Base-by-base conservation (phyloP, 225 moss, liverwort and hornwort species). In the Anthoceros angustus region DNA sequence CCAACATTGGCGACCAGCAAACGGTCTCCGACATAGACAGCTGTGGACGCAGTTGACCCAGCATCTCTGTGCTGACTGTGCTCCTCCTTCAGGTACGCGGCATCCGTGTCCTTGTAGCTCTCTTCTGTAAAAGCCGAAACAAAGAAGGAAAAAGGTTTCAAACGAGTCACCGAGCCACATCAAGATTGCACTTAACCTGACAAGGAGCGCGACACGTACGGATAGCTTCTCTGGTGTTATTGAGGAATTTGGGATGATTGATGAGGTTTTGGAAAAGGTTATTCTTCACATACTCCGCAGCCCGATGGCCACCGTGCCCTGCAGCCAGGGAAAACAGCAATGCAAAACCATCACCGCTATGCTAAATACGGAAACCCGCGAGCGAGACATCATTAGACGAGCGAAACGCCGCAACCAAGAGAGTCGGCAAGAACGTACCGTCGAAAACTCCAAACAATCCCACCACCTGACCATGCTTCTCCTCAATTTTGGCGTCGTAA, bases 391-490 rank as follows among this genome's bases (percentile, higher is more conserved):
- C 15, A 25, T 0, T 6, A 62, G 16, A 49, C 10, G 14, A 0
- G 20, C 4, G 39, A 24, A 65, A 39, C 32, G 12, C 41, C 7
- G 26, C 12, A 9, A 2, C 43, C 55, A 49, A 25, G 12, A 12
- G 49, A 48, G 11, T n/a, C 25, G 11, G 25, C 32, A 23, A 41
- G 26, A 12, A 3, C 9, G 9, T 68, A 93, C 93, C 93, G 70
- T 94, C 93, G 69, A 94, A 94, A 43, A 94, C 93, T 39, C 93
- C 93, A 74, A 94, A 94, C 66, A 94, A 74, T 39, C 93, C 93
- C 72, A 90, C 77, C 40, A 78, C 71, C 46, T 67, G 72, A 18
- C 80, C 83, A 41, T 80, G 71, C 43, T 84, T 65, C 78, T 83
- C 84, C 39, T 78, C 77, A 67, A 88, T 79, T 76, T 81, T 79